Percentiles rank a stretch among this genome's conserved stretches.
phyloP scores from a whole-genome alignment of 768 basidiomycete species.

The Agaricus subrufescens region DNA sequence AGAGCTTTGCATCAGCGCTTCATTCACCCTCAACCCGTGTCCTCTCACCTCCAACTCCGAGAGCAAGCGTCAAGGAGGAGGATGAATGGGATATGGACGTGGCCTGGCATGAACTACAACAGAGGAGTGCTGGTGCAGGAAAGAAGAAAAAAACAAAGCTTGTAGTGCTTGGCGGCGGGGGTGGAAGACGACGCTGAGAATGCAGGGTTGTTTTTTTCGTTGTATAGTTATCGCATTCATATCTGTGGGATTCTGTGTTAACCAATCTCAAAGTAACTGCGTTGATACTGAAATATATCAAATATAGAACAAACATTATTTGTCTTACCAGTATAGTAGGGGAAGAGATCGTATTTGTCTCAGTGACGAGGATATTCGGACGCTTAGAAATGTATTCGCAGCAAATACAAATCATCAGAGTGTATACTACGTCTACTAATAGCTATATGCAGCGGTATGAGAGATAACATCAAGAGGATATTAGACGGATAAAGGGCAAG shows the following conservation, averaged over 20 bases:
- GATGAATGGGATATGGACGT: slow-evolving; percentile 79
- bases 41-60: slow-evolving; percentile 22
- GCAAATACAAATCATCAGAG: neutral
- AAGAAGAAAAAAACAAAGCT: slow-evolving; percentile 61
- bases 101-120: slow-evolving; percentile 80
- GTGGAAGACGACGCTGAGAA: slow-evolving; percentile 37
- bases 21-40: slow-evolving; percentile 41
- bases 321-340: too few species aligned
- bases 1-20: slow-evolving; percentile 79
- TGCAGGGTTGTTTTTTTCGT: neutral
- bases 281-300: neutral
- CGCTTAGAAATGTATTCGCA: neutral
- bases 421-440: neutral
- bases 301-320: neutral
- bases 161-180: slow-evolving; percentile 69
- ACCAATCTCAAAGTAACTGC: neutral
- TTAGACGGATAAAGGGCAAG: slow-evolving; percentile 1
- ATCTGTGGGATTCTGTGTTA: neutral
- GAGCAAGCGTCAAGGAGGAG: slow-evolving; percentile 29
- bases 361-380: neutral
- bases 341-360: neutral
- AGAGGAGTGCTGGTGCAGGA: slow-evolving; percentile 40
- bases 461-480: neutral
- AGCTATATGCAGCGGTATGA: neutral
- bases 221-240: neutral